A percentile compares a stretch with the other conserved stretches of the same genome.
Evolutionary conservation across 371 early-diverging fungal genomes (phyloP).

Genomic region (Apophysomyces variabilis): DNA sequence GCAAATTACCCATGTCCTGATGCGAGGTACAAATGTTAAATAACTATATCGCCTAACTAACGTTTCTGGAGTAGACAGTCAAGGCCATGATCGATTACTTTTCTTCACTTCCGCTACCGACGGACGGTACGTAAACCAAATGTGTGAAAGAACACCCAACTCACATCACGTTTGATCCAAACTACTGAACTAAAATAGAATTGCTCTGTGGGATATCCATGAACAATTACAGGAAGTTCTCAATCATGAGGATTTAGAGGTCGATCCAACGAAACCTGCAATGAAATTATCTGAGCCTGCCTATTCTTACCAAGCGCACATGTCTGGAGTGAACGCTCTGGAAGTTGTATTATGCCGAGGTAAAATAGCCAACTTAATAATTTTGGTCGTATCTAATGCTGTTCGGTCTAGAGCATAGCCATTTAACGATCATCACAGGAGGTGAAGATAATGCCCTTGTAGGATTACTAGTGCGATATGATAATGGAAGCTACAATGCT

Average conservation of each 20-base stretch:
- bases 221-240: conserved; percentile 28
- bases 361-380: not conserved
- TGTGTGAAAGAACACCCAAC: not conserved
- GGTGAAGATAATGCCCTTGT: conserved; percentile 67
- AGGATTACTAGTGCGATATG: conserved; percentile 29
- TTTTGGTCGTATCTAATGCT: not conserved
- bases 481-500: not conserved
- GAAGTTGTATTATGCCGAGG: conserved; percentile 33
- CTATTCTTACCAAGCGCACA: conserved; percentile 42
- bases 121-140: conserved; percentile 32
- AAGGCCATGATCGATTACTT: conserved; percentile 38
- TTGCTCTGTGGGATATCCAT: conserved; percentile 61
- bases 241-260: conserved; percentile 24
- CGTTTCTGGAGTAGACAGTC: conserved; percentile 8
- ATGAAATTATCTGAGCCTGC: conserved; percentile 40
- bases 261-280: conserved; percentile 35
- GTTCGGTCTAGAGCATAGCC: not conserved
- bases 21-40: conserved; percentile 21
- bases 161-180: not conserved
- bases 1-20: conserved; percentile 50
- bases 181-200: conserved; percentile 14
- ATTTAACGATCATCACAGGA: conserved; percentile 50
- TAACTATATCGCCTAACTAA: not conserved
- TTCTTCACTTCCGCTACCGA: conserved; percentile 66
- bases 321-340: conserved; percentile 64